These are phyloP conservation scores for Phyllosticta citriasiana DNA, from an alignment of 2,329 filamentous ascomycete genomes.

Conservation along the genomic window DNA sequence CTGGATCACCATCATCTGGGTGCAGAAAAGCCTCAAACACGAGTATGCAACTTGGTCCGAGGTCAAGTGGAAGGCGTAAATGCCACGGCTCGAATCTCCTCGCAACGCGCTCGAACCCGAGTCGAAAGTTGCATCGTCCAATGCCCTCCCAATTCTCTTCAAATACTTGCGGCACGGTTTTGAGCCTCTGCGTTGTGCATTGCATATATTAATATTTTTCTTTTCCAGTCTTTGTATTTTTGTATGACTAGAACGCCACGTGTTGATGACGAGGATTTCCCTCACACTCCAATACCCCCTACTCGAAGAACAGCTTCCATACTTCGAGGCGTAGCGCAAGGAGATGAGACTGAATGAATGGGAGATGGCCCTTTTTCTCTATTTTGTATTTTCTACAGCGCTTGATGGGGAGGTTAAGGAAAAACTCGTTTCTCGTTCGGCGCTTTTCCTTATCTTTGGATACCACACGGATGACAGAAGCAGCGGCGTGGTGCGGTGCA, in stretches of 20 bases:
- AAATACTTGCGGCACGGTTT: neutral
- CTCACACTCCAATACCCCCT: neutral
- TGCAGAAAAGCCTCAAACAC: conserved; percentile 26
- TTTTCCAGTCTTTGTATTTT: neutral
- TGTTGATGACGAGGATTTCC: neutral
- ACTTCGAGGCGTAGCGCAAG: neutral
- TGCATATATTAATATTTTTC: neutral
- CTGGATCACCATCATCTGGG: conserved; percentile 35
- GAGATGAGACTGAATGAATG: no score
- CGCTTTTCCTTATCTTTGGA: no score
- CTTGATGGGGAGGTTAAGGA: no score
- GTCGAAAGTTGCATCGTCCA: neutral
- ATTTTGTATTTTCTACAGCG: no score
- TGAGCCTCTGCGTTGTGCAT: neutral
- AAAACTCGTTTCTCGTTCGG: no score
- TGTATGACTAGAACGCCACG: neutral
- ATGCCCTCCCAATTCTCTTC: neutral
- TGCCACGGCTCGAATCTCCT: neutral
- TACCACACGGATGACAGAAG: no score
- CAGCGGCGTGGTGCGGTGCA: no score
- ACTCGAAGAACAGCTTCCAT: neutral
- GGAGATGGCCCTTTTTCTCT: no score
- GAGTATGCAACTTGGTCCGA: conserved; percentile 28
- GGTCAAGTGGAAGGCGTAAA: conserved; percentile 28
- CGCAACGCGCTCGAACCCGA: neutral